Conservation (phyloP, 2,329 filamentous ascomycete species). For the Epichloe sylvatica region DNA sequence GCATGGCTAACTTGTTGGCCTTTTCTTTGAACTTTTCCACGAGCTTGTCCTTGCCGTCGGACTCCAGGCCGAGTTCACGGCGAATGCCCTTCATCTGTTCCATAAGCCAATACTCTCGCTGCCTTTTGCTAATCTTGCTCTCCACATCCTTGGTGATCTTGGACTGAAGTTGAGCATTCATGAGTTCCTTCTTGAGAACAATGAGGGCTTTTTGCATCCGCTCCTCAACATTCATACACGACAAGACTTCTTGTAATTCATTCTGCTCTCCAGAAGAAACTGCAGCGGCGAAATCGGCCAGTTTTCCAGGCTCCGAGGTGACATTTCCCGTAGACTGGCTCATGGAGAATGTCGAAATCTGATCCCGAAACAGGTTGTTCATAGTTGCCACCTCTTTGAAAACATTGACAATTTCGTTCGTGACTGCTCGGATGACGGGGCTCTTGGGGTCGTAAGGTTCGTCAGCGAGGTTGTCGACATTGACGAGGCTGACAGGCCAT, state of each 20-base stretch:
- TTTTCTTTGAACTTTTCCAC: constrained; percentile 97
- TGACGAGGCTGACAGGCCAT: constrained; percentile 85
- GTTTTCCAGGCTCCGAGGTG: constrained; percentile 82
- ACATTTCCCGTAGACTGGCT: constrained; percentile 91
- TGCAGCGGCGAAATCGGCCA: constrained; percentile 93
- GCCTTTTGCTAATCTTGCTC: constrained; percentile 90
- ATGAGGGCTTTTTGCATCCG: constrained; percentile 81
- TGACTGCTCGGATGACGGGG: constrained; percentile 76
- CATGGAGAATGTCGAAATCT: constrained; percentile 94
- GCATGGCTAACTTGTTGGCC: constrained; percentile 87
- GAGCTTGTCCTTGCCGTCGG: constrained; percentile 94
- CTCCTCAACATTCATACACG: constrained; percentile 81
- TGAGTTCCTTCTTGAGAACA: constrained; percentile 92
- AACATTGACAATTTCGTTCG: constrained; percentile 95
- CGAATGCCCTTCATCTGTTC: constrained; percentile 99
- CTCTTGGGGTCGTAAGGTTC: constrained; percentile 84
- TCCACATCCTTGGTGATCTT: constrained; percentile 98
- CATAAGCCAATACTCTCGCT: constrained; percentile 97
- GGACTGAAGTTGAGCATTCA: constrained; percentile 92
- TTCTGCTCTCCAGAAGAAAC: constrained; percentile 87
- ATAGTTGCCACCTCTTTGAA: constrained; percentile 94
- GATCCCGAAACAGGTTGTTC: constrained; percentile 90
- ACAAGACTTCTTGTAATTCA: constrained; percentile 83
- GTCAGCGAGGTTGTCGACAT: constrained; percentile 84
- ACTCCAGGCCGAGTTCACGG: constrained; percentile 88